A percentile compares a stretch with the other conserved stretches of the same genome.
Conservation (phyloP, 2,329 filamentous ascomycete species). For the Aaosphaeria pasadenensis region DNA sequence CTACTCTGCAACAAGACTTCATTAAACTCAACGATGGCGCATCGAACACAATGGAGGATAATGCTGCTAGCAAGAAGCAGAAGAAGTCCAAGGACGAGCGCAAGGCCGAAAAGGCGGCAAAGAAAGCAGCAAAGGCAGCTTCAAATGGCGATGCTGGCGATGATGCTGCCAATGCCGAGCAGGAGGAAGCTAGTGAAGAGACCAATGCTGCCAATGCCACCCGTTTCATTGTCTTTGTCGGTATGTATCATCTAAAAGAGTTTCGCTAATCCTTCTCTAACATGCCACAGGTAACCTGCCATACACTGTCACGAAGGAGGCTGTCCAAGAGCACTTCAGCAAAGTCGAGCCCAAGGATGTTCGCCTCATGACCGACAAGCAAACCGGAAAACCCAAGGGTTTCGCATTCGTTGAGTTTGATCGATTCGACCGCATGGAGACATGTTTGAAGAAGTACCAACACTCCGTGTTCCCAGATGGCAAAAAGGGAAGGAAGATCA, state of each 20-base stretch:
- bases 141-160: not conserved
- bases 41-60: not conserved
- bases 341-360: slow-evolving; percentile 68
- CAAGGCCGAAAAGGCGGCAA: slow-evolving; percentile 14
- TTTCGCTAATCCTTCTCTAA: slow-evolving; percentile 1
- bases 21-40: not conserved
- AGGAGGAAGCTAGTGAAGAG: slow-evolving; percentile 14
- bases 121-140: slow-evolving; percentile 11
- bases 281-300: slow-evolving; percentile 73
- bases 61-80: not conserved
- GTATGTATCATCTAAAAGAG: slow-evolving; percentile 37
- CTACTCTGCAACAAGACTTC: not conserved
- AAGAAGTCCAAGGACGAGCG: not conserved
- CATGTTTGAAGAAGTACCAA: slow-evolving; percentile 85
- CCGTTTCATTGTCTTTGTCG: slow-evolving; percentile 77
- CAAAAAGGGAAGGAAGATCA: slow-evolving; percentile 69
- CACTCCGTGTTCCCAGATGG: slow-evolving; percentile 71
- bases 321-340: slow-evolving; percentile 73
- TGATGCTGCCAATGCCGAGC: slow-evolving; percentile 5
- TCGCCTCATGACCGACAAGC: slow-evolving; percentile 49
- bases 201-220: slow-evolving; percentile 33
- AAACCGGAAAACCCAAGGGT: slow-evolving; percentile 36
- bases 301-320: slow-evolving; percentile 70
- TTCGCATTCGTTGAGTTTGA: slow-evolving; percentile 74
- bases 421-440: slow-evolving; percentile 85